phyloP scores from a whole-genome alignment of 2,329 filamentous ascomycete species.

The Cordyceps cateniannulata region DNA sequence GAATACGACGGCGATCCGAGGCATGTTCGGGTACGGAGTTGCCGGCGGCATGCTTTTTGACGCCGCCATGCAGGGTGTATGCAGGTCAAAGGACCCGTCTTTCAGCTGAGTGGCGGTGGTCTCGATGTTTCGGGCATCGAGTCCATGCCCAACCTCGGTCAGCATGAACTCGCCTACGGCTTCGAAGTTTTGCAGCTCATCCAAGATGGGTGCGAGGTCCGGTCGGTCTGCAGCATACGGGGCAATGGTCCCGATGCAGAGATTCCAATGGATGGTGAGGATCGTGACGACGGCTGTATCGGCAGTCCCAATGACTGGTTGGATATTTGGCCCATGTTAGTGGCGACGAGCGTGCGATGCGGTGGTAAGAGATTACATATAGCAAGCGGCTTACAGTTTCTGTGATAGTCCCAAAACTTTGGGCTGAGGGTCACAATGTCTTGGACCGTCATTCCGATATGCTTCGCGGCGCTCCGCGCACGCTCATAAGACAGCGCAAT shows the following conservation, averaged over 20 bases:
- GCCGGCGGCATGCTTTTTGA: background rate
- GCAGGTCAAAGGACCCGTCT: background rate
- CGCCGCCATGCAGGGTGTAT: background rate
- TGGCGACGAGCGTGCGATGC: background rate
- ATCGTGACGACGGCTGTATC: constrained; percentile 19
- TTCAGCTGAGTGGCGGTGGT: background rate
- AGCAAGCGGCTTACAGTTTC: constrained; percentile 18
- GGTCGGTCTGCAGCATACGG: constrained; percentile 2
- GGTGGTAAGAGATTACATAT: too few relatives aligned
- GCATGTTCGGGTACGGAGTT: background rate
- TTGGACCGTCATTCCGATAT: constrained; percentile 10
- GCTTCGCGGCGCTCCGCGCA: background rate
- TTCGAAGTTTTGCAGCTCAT: constrained; percentile 18
- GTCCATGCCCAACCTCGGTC: constrained; percentile 32
- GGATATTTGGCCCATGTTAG: background rate
- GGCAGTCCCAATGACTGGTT: background rate
- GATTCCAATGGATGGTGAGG: constrained; percentile 26
- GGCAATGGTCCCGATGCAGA: constrained; percentile 24
- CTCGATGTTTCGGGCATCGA: constrained; percentile 24
- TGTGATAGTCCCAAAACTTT: constrained; percentile 22
- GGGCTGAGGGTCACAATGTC: constrained; percentile 19
- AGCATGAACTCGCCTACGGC: constrained; percentile 29
- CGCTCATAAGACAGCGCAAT: background rate
- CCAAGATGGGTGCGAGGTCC: background rate
- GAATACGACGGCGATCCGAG: background rate